Evolutionary conservation across 495 filamentous ascomycete species (phyloP), one percentile per base, ranked within the genome.

Genomic region (Endocarpon pusillum): DNA sequence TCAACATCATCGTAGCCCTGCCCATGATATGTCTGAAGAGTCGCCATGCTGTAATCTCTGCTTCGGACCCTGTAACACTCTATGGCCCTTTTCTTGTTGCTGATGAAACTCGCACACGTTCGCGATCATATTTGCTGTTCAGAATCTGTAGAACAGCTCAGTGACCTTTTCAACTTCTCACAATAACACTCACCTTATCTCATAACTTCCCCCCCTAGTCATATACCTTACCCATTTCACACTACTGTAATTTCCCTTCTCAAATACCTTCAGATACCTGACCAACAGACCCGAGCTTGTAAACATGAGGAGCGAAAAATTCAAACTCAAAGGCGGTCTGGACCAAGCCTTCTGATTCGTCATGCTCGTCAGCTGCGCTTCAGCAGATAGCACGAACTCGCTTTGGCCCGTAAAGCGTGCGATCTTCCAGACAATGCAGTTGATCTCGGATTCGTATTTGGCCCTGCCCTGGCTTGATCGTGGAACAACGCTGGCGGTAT

Each of bases 211-310:
- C 12, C 87, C 91, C 31, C 91, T 68, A 19, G 91, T 99, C 91
- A 99, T 99, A 58, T 99, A 99, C 46, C 91, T 62, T 43, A 99
- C 91, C 91, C 91, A 99, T 51, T 99, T 99, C 7, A 99, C 91
- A 44, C 81, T 91, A 37, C 78, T 86, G 51, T 99, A 99, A 58
- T 96, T 94, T 51, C 67, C 83, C 73, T 99, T 99, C 67, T 99
- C 91, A 61, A 99, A 99, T 18, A 99, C 91, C 62, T 99, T 99
- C 38, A 99, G 59, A 57, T 99, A 99, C 26, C 91, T 59, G 32
- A 99, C 91, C 42, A 99, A 50, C 45, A 99, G 53, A 11, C 89
- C 91, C 1, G 75, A 82, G 47, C 78, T 86, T 22, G 91, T 99
- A 55, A 99, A 99, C 91, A 99, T 99, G 44, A 99, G 61, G 44